Percentiles rank a stretch among this genome's conserved stretches.
phyloP scores from a whole-genome alignment of 306 rosid genomes.

The Malus sieversii region DNA sequence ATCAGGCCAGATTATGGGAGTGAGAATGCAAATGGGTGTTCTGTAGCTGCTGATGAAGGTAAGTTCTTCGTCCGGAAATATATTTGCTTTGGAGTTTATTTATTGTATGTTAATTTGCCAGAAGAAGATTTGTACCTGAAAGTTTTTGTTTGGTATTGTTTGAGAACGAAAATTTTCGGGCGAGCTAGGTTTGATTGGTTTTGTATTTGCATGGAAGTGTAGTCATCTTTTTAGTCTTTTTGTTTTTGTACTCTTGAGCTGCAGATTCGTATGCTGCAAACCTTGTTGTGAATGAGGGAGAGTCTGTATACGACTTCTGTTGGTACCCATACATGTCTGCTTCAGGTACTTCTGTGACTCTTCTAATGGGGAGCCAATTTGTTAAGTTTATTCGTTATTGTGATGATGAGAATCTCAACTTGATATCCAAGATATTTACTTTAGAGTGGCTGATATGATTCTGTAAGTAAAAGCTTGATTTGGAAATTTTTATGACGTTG shows the following conservation, averaged over 20 bases:
- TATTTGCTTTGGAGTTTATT: neutral
- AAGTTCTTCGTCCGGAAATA: neutral
- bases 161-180: neutral
- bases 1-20: conserved; percentile 46
- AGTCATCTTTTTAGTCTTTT: neutral
- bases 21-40: conserved; percentile 20
- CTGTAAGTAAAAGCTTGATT: conserved; percentile 14
- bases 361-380: neutral
- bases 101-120: neutral
- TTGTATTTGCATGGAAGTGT: neutral
- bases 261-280: conserved; percentile 72
- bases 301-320: conserved; percentile 82
- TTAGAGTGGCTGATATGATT: neutral
- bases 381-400: neutral
- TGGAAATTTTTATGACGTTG: conserved; percentile 20
- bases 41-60: conserved; percentile 43
- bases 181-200: neutral
- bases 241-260: neutral
- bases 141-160: neutral
- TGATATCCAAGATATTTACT: neutral
- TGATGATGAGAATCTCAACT: neutral
- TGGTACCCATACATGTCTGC: conserved; percentile 99
- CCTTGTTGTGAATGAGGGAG: conserved; percentile 70
- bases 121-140: neutral
- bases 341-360: conserved; percentile 49